Base-by-base conservation (phyloP, 805 yeast genomes). In the Candida pini region DNA sequence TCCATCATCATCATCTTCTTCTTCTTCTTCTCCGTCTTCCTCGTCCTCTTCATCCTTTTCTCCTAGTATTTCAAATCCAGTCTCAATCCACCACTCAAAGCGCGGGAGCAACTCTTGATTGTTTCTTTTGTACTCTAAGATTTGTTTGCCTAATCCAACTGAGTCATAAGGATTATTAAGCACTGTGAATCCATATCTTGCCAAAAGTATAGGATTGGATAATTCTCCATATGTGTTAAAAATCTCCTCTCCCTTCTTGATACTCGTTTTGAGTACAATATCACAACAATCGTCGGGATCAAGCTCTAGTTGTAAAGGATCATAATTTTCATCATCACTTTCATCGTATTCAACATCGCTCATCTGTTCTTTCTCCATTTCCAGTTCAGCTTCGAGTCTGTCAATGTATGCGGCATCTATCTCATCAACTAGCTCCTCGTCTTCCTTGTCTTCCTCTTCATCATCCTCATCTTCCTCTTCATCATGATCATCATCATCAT, bases 191-290 rank as follows among this genome's bases (percentile, higher is more conserved):
- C 96, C 96, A 53, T 88, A 89, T 37, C 84, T 69, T 10, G 88
- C 75, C 10, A 88, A 55, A 26, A 89, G 60, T 24, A 73, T 69
- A 0, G 82, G 66, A 45, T 84, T 86, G 12, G 79, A 60, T 26
- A 81, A 64, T 18, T 78, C 81, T 0, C 96, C 97, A 48, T 88
- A 89, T 0, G 92, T 78, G 58, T 86, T 88, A 64, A 78, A 84
- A 10, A 90, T 50, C 50, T 90, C 96, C 9, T 64, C 54, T 6
- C 76, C 74, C 22, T 59, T 51, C 1, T 48, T 33, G 1, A 84
- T 73, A 2, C 58, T 51, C 10, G 52, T 54, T 14, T 66, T 62
- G 2, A 80, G 49, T 0, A 73, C 66, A 10, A 88, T 75, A 47
- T 87, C 96, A 47, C 95, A 85, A 43, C 88, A 79, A 38, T 74